Conservation (phyloP, 495 filamentous ascomycete species). For the Tetracladium marchalianum region DNA sequence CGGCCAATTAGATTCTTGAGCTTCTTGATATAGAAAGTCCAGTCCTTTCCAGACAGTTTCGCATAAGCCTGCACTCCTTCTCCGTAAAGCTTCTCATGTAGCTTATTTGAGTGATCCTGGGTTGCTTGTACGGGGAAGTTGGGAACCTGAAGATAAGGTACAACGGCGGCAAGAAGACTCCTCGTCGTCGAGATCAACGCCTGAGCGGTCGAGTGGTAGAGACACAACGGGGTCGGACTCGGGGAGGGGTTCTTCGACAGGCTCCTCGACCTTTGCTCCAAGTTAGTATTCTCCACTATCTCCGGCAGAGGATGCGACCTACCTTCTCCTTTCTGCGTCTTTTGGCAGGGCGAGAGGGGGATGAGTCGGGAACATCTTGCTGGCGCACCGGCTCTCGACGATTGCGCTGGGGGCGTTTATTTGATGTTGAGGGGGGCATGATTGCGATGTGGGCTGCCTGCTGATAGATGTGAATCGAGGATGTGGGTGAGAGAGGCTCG, state of each 20-base stretch:
- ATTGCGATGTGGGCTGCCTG: neutral
- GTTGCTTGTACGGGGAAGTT: slow-evolving; percentile 55
- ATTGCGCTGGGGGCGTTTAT: slow-evolving; percentile 34
- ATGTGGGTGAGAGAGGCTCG: too few relatives aligned
- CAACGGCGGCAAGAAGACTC: slow-evolving; percentile 62
- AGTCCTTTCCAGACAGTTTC: slow-evolving; percentile 81
- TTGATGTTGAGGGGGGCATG: slow-evolving; percentile 38
- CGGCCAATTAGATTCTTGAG: slow-evolving; percentile 78
- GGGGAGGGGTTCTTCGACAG: slow-evolving; percentile 2
- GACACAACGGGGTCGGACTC: slow-evolving; percentile 6
- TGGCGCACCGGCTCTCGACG: slow-evolving; percentile 39
- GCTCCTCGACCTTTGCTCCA: slow-evolving; percentile 2
- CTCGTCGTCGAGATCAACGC: slow-evolving; percentile 45
- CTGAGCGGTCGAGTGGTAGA: slow-evolving; percentile 25
- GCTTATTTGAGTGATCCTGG: slow-evolving; percentile 60
- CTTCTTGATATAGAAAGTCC: slow-evolving; percentile 88
- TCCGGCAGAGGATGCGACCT: slow-evolving; percentile 17
- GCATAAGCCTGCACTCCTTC: slow-evolving; percentile 81
- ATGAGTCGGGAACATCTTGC: slow-evolving; percentile 51
- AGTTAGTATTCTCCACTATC: slow-evolving; percentile 19
- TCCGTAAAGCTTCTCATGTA: slow-evolving; percentile 58
- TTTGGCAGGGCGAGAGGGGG: slow-evolving; percentile 60
- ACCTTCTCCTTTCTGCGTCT: slow-evolving; percentile 78
- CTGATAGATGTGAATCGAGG: neutral
- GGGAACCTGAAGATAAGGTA: slow-evolving; percentile 53